phyloP scores from a whole-genome alignment of 1,139 yeast genomes.

The Saccharomycopsis hybrid region DNA sequence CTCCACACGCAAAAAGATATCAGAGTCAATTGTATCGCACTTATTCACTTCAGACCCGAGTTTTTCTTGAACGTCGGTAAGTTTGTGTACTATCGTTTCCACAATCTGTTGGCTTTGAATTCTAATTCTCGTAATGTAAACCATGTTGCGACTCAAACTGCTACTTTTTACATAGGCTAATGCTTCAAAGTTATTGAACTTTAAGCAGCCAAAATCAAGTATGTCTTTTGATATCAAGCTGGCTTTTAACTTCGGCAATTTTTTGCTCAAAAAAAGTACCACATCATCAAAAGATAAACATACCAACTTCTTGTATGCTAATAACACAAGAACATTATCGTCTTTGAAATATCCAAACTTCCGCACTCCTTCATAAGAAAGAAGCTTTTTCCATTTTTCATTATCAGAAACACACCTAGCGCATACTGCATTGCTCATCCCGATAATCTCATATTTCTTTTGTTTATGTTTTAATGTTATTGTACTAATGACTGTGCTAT shows the following conservation, averaged over 20 bases:
- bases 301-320: neutral
- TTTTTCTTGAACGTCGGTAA: too few species aligned
- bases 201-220: neutral
- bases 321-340: neutral
- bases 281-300: neutral
- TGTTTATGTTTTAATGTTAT: neutral
- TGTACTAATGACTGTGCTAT: neutral
- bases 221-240: neutral
- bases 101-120: too few species aligned
- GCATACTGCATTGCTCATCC: neutral
- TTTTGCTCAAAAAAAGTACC: neutral
- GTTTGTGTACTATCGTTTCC: too few species aligned
- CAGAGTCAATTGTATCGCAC: too few species aligned
- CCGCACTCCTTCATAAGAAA: slow-evolving; percentile 3
- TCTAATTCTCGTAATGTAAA: too few species aligned
- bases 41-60: too few species aligned
- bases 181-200: neutral
- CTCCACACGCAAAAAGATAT: too few species aligned
- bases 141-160: neutral
- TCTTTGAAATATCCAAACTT: slow-evolving; percentile 1
- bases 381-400: neutral
- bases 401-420: neutral
- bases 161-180: neutral
- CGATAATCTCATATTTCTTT: neutral
- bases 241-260: neutral